Evolutionary conservation across 306 rosid genomes (phyloP), one percentile per base, ranked within the genome.

Genomic region (Castanospermum australe): DNA sequence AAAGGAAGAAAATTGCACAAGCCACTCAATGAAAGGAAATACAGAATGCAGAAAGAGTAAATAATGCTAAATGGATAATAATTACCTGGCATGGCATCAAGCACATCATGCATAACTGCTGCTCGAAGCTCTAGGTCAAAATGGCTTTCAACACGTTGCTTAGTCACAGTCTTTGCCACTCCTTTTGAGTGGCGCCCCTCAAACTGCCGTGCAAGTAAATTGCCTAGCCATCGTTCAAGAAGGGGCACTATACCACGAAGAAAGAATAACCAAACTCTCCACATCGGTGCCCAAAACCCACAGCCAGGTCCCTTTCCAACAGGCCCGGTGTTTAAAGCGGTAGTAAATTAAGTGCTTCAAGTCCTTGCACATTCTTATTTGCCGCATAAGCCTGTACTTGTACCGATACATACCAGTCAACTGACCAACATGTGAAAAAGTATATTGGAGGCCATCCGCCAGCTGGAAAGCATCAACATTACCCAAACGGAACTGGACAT

Each of bases 201-300:
- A 84, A 96, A 96, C 70, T 96, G 99, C 0, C 99, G 89, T 35
- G 99, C 99, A 74, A 96, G 97, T 70, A 96, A 86, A 89, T 96
- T 96, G 48, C 99, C 99, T 28, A 96, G 71, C 99, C 99, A 96
- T 51, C 99, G 81, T 82, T 96, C 99, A 72, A 96, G 86, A 39
- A 96, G 98, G 51, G 99, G 98, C 72, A 96, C 99, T 44, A 96
- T 96, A 75, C 99, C 99, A 67, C 99, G 97, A 18, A 96, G 98
- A 80, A 96, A 96, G 80, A 96, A 96, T 72, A 96, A 84, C 99
- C 99, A 96, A 47, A 96, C 99, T 80, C 99, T 91, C 99, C 99
- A 96, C 99, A 96, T 96, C 0, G 99, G 99, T 5, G 99, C 99
- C 99, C 99, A 96, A 84, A 96, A 85, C 73, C 98, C 99, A 84